A percentile compares a stretch with the other conserved stretches of the same genome.
phyloP scores from a whole-genome alignment of 306 rosid genomes.

The Casuarina glauca region DNA sequence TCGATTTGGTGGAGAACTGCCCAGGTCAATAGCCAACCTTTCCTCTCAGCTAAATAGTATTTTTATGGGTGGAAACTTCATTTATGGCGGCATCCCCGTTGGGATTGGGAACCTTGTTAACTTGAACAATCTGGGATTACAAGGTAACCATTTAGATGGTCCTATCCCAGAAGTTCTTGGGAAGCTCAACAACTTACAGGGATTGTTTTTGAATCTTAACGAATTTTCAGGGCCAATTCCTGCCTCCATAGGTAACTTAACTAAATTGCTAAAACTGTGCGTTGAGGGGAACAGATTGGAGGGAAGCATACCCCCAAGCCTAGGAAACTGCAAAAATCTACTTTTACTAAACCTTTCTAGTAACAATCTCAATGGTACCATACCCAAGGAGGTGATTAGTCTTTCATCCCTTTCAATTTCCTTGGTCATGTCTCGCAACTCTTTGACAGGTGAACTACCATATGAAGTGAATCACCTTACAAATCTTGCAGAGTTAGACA shows the following conservation, averaged over 20 bases:
- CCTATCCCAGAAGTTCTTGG: slow-evolving; percentile 31
- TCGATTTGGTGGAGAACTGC: slow-evolving; percentile 38
- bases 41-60: slow-evolving; percentile 24
- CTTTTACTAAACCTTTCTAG: slow-evolving; percentile 22
- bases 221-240: slow-evolving; percentile 38
- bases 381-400: slow-evolving; percentile 37
- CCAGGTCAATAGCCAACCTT: slow-evolving; percentile 29
- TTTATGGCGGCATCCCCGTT: slow-evolving; percentile 34
- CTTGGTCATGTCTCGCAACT: no score
- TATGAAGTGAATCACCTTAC: no score
- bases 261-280: slow-evolving; percentile 20
- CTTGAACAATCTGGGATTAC: slow-evolving; percentile 21
- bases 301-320: slow-evolving; percentile 43
- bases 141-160: slow-evolving; percentile 31
- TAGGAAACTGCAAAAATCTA: slow-evolving; percentile 32
- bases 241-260: slow-evolving; percentile 42
- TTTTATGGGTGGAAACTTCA: slow-evolving; percentile 1
- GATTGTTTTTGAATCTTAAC: slow-evolving; percentile 25
- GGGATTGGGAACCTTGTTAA: slow-evolving; percentile 38
- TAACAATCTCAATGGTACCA: slow-evolving; percentile 37
- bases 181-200: slow-evolving; percentile 25
- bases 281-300: slow-evolving; percentile 30
- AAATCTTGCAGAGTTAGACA: no score
- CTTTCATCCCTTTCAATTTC: slow-evolving; percentile 32
- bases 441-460: no score